Base-by-base conservation (phyloP, 2,329 filamentous ascomycete genomes). In the Aspergillus vadensis region DNA sequence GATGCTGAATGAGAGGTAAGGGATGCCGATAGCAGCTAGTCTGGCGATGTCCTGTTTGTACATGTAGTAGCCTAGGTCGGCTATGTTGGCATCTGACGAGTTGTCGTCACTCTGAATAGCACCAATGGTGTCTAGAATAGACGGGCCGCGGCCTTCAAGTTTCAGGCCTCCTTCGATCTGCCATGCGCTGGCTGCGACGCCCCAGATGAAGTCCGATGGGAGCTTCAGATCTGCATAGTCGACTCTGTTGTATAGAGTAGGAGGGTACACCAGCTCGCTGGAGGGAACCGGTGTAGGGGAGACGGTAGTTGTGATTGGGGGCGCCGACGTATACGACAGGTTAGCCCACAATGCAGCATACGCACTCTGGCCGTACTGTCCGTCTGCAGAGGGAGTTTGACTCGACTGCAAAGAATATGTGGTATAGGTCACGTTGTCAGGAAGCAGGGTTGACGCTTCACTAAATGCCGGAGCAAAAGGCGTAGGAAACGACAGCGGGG, bases 261-360 rank as follows among this genome's bases (percentile, higher is more conserved):
- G 85, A 0, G 85, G 85, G 0, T 85, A 76, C 5, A 86, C 74
- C 1, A 88, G 76, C 59, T 87, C 83, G 56, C 74, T 81, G 1
- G 77, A 83, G 0, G 84, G 81, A 1, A 88, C 72, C 0, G 84
- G 78, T 0, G 84, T 87, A 0, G 85, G 83, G 4, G 74, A 77
- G 2, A 85, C 83, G 0, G 85, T 87, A 0, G 84, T 84, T 2
- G 77, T 77, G 62, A 80, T 79, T n/a, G 80, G 63, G 1, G 72
- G 70, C n/a, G 72, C 69, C 15, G 72, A 63, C 1, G 73, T 75
- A 50, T 74, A 76, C 44, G 76, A 72, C 2, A 74, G 60, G 43
- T 69, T 67, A 6, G 71, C 72, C 75, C 75, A 77, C 58, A 74
- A 65, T 1, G 72, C 71, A 3, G 72, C 72, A 73, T 74, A 77